phyloP scores from a whole-genome alignment of 179 eudicot genomes.

The Spinacia oleracea region DNA sequence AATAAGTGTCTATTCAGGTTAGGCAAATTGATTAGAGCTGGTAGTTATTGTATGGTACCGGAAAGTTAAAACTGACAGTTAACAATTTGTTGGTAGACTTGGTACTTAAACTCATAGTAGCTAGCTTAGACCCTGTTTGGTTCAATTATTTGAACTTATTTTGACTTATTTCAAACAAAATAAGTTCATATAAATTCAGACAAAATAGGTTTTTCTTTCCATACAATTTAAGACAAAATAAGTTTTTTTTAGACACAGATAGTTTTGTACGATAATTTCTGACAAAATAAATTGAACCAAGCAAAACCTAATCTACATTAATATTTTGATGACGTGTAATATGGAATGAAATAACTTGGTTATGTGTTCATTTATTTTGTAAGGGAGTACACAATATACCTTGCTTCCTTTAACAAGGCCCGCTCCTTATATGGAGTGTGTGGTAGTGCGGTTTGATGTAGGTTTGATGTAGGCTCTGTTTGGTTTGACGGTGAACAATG shows the following conservation, averaged over 20 bases:
- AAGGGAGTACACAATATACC: background rate
- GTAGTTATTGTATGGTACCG: background rate
- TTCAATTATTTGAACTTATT: no score
- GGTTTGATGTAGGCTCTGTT: no score
- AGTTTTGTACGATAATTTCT: no score
- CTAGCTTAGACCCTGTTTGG: no score
- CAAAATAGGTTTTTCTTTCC: no score
- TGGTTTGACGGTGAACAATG: no score
- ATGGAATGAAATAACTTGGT: background rate
- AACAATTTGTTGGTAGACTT: background rate
- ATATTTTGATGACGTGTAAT: background rate
- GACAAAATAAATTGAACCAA: no score
- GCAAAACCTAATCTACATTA: no score
- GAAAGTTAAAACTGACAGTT: background rate
- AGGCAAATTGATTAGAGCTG: background rate
- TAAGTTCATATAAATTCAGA: no score
- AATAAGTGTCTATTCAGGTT: background rate
- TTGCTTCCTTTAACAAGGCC: background rate
- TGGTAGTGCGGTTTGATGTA: background rate
- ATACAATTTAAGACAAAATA: no score
- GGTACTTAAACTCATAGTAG: background rate
- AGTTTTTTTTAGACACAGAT: no score
- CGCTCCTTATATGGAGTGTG: background rate
- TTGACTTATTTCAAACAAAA: no score
- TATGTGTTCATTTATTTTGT: background rate